Evolutionary conservation across 2,329 filamentous ascomycete species (phyloP).

Genomic region (Lecanoromycetidae sp.): DNA sequence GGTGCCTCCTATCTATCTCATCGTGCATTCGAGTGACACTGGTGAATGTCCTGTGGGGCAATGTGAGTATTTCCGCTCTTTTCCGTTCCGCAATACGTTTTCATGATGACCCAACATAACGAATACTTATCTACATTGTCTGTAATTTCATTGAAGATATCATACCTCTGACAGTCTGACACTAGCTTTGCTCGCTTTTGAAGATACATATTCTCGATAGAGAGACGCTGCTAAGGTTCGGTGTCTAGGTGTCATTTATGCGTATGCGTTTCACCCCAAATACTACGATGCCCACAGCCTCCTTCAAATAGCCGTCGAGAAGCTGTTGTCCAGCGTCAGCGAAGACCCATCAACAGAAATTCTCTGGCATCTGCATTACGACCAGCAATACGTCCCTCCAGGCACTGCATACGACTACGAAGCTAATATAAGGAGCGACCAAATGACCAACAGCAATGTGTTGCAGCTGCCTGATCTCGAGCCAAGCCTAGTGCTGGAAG

Average conservation of each 20-base stretch:
- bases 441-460: slow-evolving; percentile 22
- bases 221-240: slow-evolving; percentile 31
- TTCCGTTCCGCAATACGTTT: slow-evolving; percentile 21
- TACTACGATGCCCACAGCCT: slow-evolving; percentile 26
- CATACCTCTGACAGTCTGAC: slow-evolving; percentile 81
- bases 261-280: slow-evolving; percentile 31
- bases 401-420: slow-evolving; percentile 9
- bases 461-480: slow-evolving; percentile 48
- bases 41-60: slow-evolving; percentile 81
- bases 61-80: slow-evolving; percentile 53
- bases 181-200: slow-evolving; percentile 18
- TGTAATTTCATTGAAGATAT: slow-evolving; percentile 82
- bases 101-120: slow-evolving; percentile 69
- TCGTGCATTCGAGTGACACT: slow-evolving; percentile 77
- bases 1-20: slow-evolving; percentile 43
- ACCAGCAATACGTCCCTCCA: slow-evolving; percentile 29
- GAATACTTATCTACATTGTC: slow-evolving; percentile 99
- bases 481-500: slow-evolving; percentile 62
- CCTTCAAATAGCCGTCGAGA: slow-evolving; percentile 31
- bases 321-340: slow-evolving; percentile 31
- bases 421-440: not conserved
- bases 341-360: slow-evolving; percentile 24
- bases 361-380: slow-evolving; percentile 44
- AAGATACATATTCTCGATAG: too few species aligned
- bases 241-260: slow-evolving; percentile 46